A percentile compares a stretch with the other conserved stretches of the same genome.
Conservation (phyloP, 2,329 filamentous ascomycete species). For the Neurospora sp. region DNA sequence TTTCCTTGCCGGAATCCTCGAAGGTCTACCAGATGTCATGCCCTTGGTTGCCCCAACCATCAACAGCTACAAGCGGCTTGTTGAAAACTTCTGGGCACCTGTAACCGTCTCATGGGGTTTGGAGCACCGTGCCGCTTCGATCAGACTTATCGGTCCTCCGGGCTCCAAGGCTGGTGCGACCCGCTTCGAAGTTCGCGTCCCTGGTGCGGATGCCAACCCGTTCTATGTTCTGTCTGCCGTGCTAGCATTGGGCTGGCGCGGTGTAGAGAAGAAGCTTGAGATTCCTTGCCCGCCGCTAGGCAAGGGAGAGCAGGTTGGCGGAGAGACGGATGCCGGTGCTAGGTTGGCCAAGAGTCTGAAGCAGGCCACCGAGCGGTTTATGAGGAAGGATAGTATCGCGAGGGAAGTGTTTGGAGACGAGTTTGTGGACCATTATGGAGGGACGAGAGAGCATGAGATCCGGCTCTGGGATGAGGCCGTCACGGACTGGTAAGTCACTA, state of each 20-base stretch:
- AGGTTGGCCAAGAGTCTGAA: slow-evolving; percentile 75
- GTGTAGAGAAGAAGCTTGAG: slow-evolving; percentile 83
- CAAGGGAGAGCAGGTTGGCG: slow-evolving; percentile 74
- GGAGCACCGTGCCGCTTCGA: slow-evolving; percentile 86
- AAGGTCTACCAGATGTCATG: slow-evolving; percentile 91
- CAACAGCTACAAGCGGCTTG: slow-evolving; percentile 95
- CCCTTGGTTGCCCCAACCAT: slow-evolving; percentile 87
- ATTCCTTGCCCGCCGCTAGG: slow-evolving; percentile 75
- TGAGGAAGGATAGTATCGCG: slow-evolving; percentile 70
- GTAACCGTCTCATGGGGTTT: slow-evolving; percentile 96
- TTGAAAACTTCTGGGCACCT: slow-evolving; percentile 98
- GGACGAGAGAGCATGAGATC: slow-evolving; percentile 85
- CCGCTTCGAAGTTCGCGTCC: slow-evolving; percentile 83
- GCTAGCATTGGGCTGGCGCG: slow-evolving; percentile 79
- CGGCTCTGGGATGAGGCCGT: slow-evolving; percentile 90
- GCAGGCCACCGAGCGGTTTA: slow-evolving; percentile 75
- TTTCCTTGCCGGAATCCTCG: slow-evolving; percentile 83
- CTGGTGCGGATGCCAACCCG: slow-evolving; percentile 88
- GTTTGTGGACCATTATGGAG: slow-evolving; percentile 92
- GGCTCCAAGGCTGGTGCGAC: slow-evolving; percentile 77
- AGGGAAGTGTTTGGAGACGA: slow-evolving; percentile 87
- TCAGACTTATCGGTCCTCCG: slow-evolving; percentile 82
- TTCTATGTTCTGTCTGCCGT: slow-evolving; percentile 81
- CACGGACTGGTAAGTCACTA: slow-evolving; percentile 73
- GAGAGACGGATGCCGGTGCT: slow-evolving; percentile 58